phyloP scores from a whole-genome alignment of 169 alveolate genomes.

The Amoebophrya sp. region DNA sequence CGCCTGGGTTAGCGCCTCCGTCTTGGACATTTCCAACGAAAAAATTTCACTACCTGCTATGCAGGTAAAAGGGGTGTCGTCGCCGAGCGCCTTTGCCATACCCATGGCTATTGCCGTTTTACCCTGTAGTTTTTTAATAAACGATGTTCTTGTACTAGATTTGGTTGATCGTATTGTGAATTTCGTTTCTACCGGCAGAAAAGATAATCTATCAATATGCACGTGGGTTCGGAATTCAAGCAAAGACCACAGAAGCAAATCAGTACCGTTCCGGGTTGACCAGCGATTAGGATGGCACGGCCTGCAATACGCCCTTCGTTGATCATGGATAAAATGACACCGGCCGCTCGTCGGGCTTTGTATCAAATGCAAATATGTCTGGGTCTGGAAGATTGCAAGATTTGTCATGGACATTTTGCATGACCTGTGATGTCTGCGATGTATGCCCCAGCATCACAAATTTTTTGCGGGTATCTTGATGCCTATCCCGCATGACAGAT shows the following conservation, averaged over 20 bases:
- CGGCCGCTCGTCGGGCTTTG: conserved; percentile 63
- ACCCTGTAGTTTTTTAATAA: conserved; percentile 83
- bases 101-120: conserved; percentile 99
- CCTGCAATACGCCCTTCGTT: conserved; percentile 96
- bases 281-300: conserved; percentile 95
- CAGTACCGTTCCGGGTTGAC: conserved; percentile 91
- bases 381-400: too few species aligned
- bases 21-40: conserved; percentile 87
- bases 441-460: too few species aligned
- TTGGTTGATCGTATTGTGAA: too few species aligned
- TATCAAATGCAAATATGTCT: too few species aligned
- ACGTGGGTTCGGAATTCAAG: neutral
- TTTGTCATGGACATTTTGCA: too few species aligned
- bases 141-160: too few species aligned
- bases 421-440: too few species aligned
- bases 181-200: too few species aligned
- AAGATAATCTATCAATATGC: neutral
- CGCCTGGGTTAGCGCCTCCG: conserved; percentile 76
- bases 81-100: conserved; percentile 94
- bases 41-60: conserved; percentile 97
- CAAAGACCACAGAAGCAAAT: neutral
- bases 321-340: conserved; percentile 87
- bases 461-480: too few species aligned
- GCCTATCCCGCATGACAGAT: too few species aligned
- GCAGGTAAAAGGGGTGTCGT: conserved; percentile 94